Evolutionary conservation across 768 basidiomycete species (phyloP).

Genomic region (Russula compacta): DNA sequence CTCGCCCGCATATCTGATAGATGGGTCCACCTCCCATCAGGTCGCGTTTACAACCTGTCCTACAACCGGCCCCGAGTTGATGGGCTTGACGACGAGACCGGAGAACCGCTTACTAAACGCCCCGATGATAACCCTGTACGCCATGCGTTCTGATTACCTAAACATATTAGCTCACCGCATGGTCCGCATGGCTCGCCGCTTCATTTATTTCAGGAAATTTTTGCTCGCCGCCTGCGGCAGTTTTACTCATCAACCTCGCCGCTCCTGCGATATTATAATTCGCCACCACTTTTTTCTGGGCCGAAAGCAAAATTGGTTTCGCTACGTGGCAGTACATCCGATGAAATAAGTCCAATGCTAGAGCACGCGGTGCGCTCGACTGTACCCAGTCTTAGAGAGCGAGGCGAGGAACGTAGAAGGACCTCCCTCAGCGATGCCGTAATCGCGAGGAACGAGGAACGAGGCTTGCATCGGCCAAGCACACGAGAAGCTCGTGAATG

Average conservation of each 20-base stretch:
- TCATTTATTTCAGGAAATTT: conserved; percentile 48
- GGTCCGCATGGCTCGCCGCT: not conserved
- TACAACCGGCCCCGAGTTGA: conserved; percentile 78
- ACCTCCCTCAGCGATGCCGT: conserved; percentile 50
- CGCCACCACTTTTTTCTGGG: conserved; percentile 19
- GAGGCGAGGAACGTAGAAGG: conserved; percentile 37
- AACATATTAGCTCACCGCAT: too few relatives aligned
- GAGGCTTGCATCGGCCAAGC: not conserved
- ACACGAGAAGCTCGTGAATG: not conserved
- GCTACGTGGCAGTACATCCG: conserved; percentile 64
- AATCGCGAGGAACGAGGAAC: conserved; percentile 26
- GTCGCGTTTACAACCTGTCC: conserved; percentile 81
- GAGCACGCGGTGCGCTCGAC: conserved; percentile 47
- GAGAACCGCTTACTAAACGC: conserved; percentile 78
- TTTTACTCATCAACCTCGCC: conserved; percentile 80
- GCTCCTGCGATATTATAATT: conserved; percentile 61
- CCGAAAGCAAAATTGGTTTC: conserved; percentile 45
- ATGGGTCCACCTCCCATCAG: conserved; percentile 82
- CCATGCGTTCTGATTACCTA: conserved; percentile 6
- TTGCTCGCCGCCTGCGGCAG: conserved; percentile 61
- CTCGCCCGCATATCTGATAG: conserved; percentile 81
- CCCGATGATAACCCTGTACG: conserved; percentile 85
- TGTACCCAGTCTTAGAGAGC: conserved; percentile 53
- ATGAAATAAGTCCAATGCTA: conserved; percentile 85
- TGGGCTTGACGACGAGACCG: conserved; percentile 79